These are phyloP conservation scores for Circinella minor DNA, from an alignment of 371 early-diverging fungal genomes.

Conservation along the genomic window DNA sequence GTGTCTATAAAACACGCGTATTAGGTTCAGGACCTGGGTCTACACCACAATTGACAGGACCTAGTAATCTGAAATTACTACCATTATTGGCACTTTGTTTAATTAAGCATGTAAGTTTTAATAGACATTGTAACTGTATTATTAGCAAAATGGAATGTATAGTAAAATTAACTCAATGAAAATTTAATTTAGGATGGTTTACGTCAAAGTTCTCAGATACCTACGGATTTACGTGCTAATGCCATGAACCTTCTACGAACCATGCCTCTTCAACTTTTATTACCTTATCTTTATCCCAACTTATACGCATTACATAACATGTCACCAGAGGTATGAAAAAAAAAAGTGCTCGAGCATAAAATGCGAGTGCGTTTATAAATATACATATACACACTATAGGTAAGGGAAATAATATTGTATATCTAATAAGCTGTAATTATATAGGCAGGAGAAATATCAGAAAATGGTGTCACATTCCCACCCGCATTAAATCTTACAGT, in stretches of 20 bases:
- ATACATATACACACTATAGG: too few relatives aligned
- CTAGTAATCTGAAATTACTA: conserved; percentile 84
- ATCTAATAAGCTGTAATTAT: neutral
- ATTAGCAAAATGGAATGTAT: neutral
- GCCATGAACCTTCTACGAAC: conserved; percentile 78
- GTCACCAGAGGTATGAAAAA: conserved; percentile 62
- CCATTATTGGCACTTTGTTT: conserved; percentile 86
- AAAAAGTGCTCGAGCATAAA: too few relatives aligned
- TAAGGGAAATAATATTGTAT: neutral
- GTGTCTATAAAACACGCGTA: conserved; percentile 84
- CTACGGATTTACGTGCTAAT: conserved; percentile 71
- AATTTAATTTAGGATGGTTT: conserved; percentile 52
- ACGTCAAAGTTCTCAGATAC: conserved; percentile 72
- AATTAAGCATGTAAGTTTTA: conserved; percentile 69
- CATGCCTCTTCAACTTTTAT: conserved; percentile 79
- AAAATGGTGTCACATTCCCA: conserved; percentile 69
- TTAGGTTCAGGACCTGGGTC: conserved; percentile 75
- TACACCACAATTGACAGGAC: conserved; percentile 80
- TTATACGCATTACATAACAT: conserved; percentile 89
- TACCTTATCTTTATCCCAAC: conserved; percentile 74
- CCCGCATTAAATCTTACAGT: conserved; percentile 81
- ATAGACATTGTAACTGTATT: neutral
- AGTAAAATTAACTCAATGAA: too few relatives aligned
- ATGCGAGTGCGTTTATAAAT: too few relatives aligned
- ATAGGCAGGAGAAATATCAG: conserved; percentile 62